phyloP scores from a whole-genome alignment of 805 yeast genomes.

The Jamesozyma gamospora region DNA sequence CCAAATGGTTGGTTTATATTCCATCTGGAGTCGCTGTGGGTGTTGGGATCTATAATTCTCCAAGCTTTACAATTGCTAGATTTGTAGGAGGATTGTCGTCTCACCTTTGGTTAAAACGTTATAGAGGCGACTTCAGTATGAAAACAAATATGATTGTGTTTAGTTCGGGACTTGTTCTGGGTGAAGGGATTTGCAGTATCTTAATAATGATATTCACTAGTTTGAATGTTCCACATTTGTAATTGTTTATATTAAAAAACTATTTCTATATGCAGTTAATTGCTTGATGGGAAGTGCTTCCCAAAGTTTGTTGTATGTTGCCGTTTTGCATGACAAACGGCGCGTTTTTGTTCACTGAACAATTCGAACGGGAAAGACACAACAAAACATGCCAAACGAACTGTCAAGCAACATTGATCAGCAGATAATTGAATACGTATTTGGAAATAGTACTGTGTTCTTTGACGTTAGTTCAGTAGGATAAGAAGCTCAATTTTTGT shows the following conservation, averaged over 20 bases:
- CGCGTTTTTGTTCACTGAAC: too few species aligned
- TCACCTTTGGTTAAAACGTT: slow-evolving; percentile 42
- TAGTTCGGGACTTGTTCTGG: slow-evolving; percentile 85
- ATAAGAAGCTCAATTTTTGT: too few species aligned
- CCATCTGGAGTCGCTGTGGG: slow-evolving; percentile 98
- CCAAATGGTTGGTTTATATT: slow-evolving; percentile 39
- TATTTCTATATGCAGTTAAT: too few species aligned
- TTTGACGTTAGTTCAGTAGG: too few species aligned
- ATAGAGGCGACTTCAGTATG: slow-evolving; percentile 33
- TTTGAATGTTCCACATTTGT: slow-evolving; percentile 51
- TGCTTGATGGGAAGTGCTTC: too few species aligned
- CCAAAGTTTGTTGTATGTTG: too few species aligned
- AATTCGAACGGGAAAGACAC: too few species aligned
- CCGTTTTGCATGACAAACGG: too few species aligned
- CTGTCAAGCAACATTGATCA: too few species aligned
- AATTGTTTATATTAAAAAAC: too few species aligned
- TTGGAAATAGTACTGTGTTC: too few species aligned
- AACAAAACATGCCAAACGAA: not conserved
- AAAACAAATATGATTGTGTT: slow-evolving; percentile 74
- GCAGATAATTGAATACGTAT: too few species aligned
- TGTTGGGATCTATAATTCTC: slow-evolving; percentile 88
- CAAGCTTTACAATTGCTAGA: slow-evolving; percentile 87
- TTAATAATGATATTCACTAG: slow-evolving; percentile 70
- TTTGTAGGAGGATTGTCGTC: slow-evolving; percentile 78
- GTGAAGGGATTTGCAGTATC: slow-evolving; percentile 86